Evolutionary conservation across 495 filamentous ascomycete species (phyloP).

Genomic region (Chaetomium tenue): DNA sequence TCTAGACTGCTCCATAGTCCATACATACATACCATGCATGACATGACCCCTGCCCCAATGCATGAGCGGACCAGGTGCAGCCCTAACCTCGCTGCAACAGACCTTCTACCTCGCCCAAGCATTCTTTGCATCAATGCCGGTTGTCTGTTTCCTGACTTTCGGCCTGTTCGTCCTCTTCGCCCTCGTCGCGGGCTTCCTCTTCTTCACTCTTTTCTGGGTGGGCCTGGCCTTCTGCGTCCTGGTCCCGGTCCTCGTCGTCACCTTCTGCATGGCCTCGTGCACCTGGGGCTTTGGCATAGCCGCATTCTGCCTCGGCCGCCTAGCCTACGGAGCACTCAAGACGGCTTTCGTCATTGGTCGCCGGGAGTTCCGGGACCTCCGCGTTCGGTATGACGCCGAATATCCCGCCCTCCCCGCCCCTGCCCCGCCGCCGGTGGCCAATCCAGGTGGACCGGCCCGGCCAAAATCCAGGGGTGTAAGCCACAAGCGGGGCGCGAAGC

Average conservation of each 20-base stretch:
- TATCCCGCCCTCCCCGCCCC: not conserved
- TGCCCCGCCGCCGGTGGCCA: no score
- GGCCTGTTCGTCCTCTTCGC: slow-evolving; percentile 57
- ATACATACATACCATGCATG: no score
- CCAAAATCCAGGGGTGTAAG: no score
- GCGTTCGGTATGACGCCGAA: no score
- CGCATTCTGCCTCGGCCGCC: slow-evolving; percentile 55
- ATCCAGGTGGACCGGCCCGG: no score
- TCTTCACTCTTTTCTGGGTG: slow-evolving; percentile 62
- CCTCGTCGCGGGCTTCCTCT: slow-evolving; percentile 52
- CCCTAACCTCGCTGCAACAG: not conserved
- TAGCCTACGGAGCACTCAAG: slow-evolving; percentile 38
- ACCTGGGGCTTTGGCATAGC: slow-evolving; percentile 64
- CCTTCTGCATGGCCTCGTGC: slow-evolving; percentile 52
- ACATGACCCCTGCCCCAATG: slow-evolving; percentile 32
- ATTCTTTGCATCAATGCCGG: slow-evolving; percentile 55
- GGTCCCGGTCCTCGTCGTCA: slow-evolving; percentile 61
- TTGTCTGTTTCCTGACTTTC: slow-evolving; percentile 62
- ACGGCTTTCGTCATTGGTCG: no score
- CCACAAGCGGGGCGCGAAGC: no score
- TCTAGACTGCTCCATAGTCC: not conserved
- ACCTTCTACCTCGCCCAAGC: slow-evolving; percentile 47
- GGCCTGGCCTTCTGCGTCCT: slow-evolving; percentile 62
- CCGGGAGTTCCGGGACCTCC: no score
- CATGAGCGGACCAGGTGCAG: no score